Conservation (phyloP, 2,329 filamentous ascomycete genomes). For the Neopestalotiopsis clavispora region DNA sequence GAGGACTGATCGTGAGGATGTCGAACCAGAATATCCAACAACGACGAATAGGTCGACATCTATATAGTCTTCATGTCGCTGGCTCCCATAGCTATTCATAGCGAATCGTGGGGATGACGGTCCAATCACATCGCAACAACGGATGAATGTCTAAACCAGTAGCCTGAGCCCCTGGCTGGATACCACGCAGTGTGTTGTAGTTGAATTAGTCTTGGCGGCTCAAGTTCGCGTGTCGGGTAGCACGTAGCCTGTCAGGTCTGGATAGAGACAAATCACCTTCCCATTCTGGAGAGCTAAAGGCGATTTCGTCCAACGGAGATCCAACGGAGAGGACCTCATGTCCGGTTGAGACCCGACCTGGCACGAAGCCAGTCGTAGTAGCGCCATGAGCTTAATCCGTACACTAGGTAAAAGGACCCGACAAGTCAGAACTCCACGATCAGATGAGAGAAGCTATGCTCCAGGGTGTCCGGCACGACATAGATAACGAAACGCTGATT, state of each 20-base stretch:
- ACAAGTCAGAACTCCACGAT: neutral
- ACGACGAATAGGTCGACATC: neutral
- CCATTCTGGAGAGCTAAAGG: slow-evolving; percentile 5
- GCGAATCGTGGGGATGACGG: neutral
- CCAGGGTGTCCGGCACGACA: slow-evolving; percentile 10
- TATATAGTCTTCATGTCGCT: slow-evolving; percentile 6
- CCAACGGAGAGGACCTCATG: neutral
- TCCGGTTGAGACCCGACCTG: neutral
- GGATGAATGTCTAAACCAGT: slow-evolving; percentile 13
- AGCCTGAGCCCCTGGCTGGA: neutral
- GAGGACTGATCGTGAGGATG: slow-evolving; percentile 15
- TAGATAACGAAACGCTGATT: neutral
- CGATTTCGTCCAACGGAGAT: neutral
- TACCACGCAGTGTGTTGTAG: slow-evolving; percentile 2
- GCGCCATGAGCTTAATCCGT: neutral
- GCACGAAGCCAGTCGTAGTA: neutral
- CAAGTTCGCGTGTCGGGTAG: neutral
- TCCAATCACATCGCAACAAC: slow-evolving; percentile 6
- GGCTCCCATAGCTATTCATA: neutral
- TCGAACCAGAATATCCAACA: neutral
- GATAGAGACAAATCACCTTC: slow-evolving; percentile 6
- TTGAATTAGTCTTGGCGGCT: slow-evolving; percentile 13
- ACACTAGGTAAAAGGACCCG: neutral
- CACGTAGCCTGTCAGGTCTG: neutral
- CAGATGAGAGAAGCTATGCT: neutral